phyloP scores from a whole-genome alignment of 2,329 filamentous ascomycete genomes.

The Phialocephala sp. region DNA sequence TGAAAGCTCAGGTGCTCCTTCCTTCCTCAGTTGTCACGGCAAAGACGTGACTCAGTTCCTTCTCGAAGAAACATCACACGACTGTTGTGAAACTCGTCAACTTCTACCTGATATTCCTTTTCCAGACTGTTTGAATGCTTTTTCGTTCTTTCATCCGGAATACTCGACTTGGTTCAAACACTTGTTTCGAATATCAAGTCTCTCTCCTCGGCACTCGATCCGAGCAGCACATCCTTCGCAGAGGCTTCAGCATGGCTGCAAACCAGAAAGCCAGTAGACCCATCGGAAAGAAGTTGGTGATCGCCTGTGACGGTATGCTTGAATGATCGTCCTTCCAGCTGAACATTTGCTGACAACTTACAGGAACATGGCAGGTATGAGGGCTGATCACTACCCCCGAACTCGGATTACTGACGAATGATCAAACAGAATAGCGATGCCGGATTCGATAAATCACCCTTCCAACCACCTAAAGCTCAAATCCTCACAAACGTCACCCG shows the following conservation, averaged over 20 bases:
- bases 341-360: background rate
- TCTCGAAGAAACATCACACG: slow-evolving; percentile 1
- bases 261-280: slow-evolving; percentile 16
- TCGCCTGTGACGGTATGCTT: slow-evolving; percentile 36
- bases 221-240: background rate
- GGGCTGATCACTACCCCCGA: background rate
- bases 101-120: background rate
- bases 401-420: background rate
- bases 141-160: slow-evolving; percentile 12
- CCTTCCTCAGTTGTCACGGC: background rate
- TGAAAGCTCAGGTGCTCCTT: background rate
- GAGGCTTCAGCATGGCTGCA: slow-evolving; percentile 23
- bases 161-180: slow-evolving; percentile 8
- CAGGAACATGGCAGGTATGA: slow-evolving; percentile 36
- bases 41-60: background rate
- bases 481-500: slow-evolving; percentile 63
- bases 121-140: slow-evolving; percentile 12
- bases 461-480: slow-evolving; percentile 26
- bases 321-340: background rate
- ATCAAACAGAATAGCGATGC: slow-evolving; percentile 29
- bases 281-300: slow-evolving; percentile 30
- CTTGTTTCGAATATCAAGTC: background rate
- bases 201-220: background rate
- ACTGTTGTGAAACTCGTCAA: background rate
- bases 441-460: slow-evolving; percentile 24